A percentile compares a stretch with the other conserved stretches of the same genome.
phyloP scores from a whole-genome alignment of 2,329 filamentous ascomycete species.

The Neocatenulostroma microsporum region DNA sequence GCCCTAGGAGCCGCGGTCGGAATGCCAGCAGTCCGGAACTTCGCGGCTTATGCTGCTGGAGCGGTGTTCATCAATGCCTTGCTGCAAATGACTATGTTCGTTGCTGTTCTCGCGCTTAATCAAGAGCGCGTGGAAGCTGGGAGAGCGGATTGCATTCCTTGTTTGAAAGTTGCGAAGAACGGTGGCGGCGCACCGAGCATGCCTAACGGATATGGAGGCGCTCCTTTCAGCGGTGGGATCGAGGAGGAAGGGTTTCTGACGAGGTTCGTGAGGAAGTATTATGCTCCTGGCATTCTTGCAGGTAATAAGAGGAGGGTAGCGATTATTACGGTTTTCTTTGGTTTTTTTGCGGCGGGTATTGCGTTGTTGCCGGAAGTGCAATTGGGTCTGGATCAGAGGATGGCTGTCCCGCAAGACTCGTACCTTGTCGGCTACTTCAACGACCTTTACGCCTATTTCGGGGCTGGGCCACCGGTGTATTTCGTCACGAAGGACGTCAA shows the following conservation, averaged over 20 bases:
- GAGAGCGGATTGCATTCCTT: conserved; percentile 87
- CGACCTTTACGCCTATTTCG: conserved; percentile 87
- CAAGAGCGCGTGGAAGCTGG: conserved; percentile 83
- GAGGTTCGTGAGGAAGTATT: conserved; percentile 80
- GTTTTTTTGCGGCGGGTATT: conserved; percentile 75
- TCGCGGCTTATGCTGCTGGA: conserved; percentile 90
- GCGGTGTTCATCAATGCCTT: conserved; percentile 95
- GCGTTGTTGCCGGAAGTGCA: conserved; percentile 77
- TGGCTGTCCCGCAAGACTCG: conserved; percentile 86
- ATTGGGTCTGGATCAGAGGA: conserved; percentile 86
- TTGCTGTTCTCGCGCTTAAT: conserved; percentile 84
- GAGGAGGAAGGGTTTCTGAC: conserved; percentile 80
- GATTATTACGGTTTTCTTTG: conserved; percentile 75
- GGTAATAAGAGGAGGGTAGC: conserved; percentile 69
- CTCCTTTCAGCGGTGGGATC: conserved; percentile 58
- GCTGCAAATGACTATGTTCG: conserved; percentile 95
- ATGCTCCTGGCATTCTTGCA: conserved; percentile 75
- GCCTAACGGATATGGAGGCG: conserved; percentile 54
- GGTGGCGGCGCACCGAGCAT: conserved; percentile 60
- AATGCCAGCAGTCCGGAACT: conserved; percentile 97
- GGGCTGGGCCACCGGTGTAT: conserved; percentile 87
- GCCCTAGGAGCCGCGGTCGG: conserved; percentile 86
- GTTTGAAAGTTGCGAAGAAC: conserved; percentile 68
- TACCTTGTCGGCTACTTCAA: conserved; percentile 97
- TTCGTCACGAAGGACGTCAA: conserved; percentile 84